Base-by-base conservation (phyloP, 2,329 filamentous ascomycete species). In the Microdochium trichocladiopsis region DNA sequence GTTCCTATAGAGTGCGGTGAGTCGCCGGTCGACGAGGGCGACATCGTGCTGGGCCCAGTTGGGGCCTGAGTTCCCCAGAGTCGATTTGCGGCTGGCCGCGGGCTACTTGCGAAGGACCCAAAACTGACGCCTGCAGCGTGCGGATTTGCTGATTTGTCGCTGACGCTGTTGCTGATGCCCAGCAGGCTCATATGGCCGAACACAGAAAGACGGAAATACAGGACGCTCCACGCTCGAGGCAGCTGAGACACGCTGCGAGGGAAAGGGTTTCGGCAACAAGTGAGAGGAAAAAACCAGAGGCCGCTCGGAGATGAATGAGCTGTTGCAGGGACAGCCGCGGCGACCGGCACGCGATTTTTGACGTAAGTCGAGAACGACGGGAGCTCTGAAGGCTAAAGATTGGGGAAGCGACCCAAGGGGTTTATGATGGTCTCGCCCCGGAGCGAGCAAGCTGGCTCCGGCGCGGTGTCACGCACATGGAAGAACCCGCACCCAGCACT, bases 21-120 rank as follows among this genome's bases (percentile, higher is more conserved):
- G 66, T 78, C 76, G 62, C 72, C 74, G 58, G 74, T 78, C 61
- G 76, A 79, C 36, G 76, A 79, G 62, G 76, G 75, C 66, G 76
- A 72, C 75, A 79, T 78, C 63, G 65, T 69, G 61, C 63, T 60
- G 49, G 57, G n/a, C 41, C 18, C 41, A 16, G 18, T 4, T 18
- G 41, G 41, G 11, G 41, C n/a, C n/a, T 11, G 41, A 4, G 18
- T 9, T 8, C 41, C 18, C 14, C 11, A 4, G n/a, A 37, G 33
- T n/a, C 33, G 33, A 8, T 55, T 36, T 58, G 61, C 51, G 57
- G 53, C 49, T 55, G 58, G 50, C 58, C 52, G 48, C n/a, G n/a
- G n/a, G n/a, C n/a, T n/a, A n/a, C n/a, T n/a, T n/a, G n/a, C n/a
- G n/a, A n/a, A n/a, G n/a, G n/a, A n/a, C n/a, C n/a, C n/a, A n/a